Conservation (phyloP, 2,329 filamentous ascomycete genomes). For the Pyrenophora graminea region DNA sequence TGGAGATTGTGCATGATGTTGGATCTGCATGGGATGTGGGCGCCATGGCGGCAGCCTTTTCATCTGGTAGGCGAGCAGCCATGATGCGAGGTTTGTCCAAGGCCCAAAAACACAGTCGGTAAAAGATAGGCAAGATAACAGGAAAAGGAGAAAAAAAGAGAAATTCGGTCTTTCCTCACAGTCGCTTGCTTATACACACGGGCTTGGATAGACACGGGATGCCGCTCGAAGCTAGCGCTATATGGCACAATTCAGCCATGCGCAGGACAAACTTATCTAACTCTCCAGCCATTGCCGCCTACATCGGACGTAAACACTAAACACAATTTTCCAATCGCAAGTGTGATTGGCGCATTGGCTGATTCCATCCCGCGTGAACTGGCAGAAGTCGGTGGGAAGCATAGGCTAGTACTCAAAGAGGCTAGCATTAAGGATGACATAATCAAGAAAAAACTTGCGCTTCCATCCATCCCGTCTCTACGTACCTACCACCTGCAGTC, state of each 20-base stretch:
- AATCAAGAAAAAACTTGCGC: conserved; percentile 13
- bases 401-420: neutral
- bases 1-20: conserved; percentile 21
- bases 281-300: neutral
- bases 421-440: neutral
- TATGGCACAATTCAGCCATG: conserved; percentile 4
- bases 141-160: neutral
- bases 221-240: conserved; percentile 22
- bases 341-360: conserved; percentile 5
- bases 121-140: neutral
- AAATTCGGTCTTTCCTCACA: neutral
- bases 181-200: conserved; percentile 15
- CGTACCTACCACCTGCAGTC: too few relatives aligned
- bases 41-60: conserved; percentile 18
- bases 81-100: neutral
- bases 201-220: conserved; percentile 20
- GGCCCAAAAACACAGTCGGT: neutral
- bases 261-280: neutral
- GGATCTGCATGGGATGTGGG: conserved; percentile 12
- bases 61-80: conserved; percentile 4
- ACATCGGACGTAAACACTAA: neutral
- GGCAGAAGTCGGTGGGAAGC: conserved; percentile 1
- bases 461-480: neutral
- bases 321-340: neutral
- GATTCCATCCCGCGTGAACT: conserved; percentile 1